A percentile compares a stretch with the other conserved stretches of the same genome.
Conservation (phyloP, 2,329 filamentous ascomycete genomes). For the Diaporthe citri region DNA sequence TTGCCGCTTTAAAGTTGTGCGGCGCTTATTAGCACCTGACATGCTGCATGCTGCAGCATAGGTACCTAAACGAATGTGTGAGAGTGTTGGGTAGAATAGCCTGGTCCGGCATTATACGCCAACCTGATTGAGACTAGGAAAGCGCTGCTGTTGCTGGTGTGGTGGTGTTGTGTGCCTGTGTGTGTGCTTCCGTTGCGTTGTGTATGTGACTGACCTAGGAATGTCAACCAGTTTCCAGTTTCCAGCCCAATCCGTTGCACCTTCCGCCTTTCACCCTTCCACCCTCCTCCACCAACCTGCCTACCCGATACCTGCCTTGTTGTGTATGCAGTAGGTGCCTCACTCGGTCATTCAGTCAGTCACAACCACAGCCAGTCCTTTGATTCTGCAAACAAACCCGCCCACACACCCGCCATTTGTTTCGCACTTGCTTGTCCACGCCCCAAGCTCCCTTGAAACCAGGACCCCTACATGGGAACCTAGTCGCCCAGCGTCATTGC, state of each 20-base stretch:
- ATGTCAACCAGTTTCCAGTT: conserved; percentile 14
- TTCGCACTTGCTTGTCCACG: conserved; percentile 14
- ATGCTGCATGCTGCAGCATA: conserved; percentile 16
- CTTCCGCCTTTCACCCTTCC: conserved; percentile 15
- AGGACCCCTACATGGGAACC: conserved; percentile 13
- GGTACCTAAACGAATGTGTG: neutral
- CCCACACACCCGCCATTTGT: conserved; percentile 3
- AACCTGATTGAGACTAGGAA: conserved; percentile 23
- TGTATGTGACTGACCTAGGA: neutral
- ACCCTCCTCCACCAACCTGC: neutral
- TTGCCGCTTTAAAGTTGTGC: conserved; percentile 15
- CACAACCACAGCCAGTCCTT: neutral
- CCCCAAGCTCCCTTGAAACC: conserved; percentile 21
- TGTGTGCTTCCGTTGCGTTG: neutral
- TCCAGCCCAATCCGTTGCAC: neutral
- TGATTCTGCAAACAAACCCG: conserved; percentile 19
- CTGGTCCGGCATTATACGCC: neutral
- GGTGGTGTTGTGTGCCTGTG: neutral
- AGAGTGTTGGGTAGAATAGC: neutral
- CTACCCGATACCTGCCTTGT: neutral
- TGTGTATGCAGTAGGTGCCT: neutral
- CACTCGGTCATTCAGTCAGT: conserved; percentile 1
- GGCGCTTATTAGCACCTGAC: conserved; percentile 29
- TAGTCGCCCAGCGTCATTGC: conserved; percentile 16
- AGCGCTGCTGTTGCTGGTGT: neutral